Evolutionary conservation across 2,329 filamentous ascomycete genomes (phyloP).

Genomic region (Leptodontidium sp.): DNA sequence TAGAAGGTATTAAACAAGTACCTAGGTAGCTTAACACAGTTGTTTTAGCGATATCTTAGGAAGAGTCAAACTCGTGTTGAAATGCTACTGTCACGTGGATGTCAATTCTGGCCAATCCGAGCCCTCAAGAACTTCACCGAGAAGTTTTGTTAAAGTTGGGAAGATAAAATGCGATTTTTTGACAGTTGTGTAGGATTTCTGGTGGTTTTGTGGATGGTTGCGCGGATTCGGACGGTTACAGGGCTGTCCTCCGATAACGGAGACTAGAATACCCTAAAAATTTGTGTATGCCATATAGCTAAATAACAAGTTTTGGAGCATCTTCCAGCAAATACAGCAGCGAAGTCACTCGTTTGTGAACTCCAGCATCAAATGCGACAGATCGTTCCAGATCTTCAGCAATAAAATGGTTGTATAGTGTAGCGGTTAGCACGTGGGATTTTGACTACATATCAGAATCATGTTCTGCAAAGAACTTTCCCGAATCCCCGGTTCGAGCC

Average conservation of each 20-base stretch:
- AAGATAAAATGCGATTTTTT: neutral
- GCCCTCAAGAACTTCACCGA: neutral
- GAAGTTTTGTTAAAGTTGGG: neutral
- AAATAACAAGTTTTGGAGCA: neutral
- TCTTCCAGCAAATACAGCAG: no score
- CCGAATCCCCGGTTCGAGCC: slow-evolving; percentile 27
- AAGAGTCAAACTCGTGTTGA: no score
- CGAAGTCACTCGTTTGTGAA: no score
- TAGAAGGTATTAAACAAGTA: no score
- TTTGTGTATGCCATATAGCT: neutral
- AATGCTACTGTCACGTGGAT: no score
- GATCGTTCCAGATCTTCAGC: neutral
- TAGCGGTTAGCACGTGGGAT: slow-evolving; percentile 27
- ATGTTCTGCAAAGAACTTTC: slow-evolving; percentile 21
- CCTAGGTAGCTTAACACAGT: no score
- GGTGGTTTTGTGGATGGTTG: neutral
- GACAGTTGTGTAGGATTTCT: neutral
- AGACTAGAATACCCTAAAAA: no score
- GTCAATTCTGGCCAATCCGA: no score
- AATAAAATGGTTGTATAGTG: slow-evolving; percentile 21
- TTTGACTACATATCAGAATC: slow-evolving; percentile 27
- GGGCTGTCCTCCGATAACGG: no score
- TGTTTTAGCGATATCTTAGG: no score
- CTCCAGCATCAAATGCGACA: no score
- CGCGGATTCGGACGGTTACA: neutral